These are phyloP conservation scores for Claviceps maximensis DNA, from an alignment of 2,329 filamentous ascomycete species.

Conservation along the genomic window DNA sequence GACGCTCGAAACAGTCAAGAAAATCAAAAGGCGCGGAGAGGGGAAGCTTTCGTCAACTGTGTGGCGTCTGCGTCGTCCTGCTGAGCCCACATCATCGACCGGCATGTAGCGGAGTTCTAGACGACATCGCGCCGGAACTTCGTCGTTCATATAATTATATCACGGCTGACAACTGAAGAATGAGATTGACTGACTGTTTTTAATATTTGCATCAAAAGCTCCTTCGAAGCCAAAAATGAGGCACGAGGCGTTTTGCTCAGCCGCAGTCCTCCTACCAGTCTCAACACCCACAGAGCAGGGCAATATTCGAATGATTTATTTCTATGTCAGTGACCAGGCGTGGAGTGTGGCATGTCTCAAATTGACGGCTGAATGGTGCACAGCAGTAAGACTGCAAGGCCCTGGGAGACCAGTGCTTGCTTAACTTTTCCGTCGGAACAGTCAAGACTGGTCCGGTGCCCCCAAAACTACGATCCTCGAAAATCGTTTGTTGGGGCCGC, in stretches of 20 bases:
- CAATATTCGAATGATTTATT: neutral
- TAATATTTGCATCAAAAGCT: neutral
- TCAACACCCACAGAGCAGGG: neutral
- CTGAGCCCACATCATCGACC: no score
- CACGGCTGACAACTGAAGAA: neutral
- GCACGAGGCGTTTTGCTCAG: neutral
- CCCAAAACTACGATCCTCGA: neutral
- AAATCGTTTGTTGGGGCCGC: neutral
- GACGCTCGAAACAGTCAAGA: neutral
- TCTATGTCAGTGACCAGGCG: neutral
- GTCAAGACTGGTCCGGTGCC: neutral
- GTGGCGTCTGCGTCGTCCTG: neutral
- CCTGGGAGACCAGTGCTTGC: neutral
- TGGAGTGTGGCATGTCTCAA: neutral
- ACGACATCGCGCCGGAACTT: neutral
- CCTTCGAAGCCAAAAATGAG: neutral
- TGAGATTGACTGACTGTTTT: neutral
- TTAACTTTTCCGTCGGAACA: neutral
- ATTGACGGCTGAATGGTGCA: neutral
- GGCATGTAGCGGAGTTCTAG: neutral
- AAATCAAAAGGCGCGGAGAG: neutral
- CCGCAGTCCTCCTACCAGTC: neutral
- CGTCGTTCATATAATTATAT: neutral
- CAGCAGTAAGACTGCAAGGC: neutral
- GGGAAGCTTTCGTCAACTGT: neutral